Percentiles rank a stretch among this genome's conserved stretches.
phyloP scores from a whole-genome alignment of 257 asterid genomes.

The Echium plantagineum region DNA sequence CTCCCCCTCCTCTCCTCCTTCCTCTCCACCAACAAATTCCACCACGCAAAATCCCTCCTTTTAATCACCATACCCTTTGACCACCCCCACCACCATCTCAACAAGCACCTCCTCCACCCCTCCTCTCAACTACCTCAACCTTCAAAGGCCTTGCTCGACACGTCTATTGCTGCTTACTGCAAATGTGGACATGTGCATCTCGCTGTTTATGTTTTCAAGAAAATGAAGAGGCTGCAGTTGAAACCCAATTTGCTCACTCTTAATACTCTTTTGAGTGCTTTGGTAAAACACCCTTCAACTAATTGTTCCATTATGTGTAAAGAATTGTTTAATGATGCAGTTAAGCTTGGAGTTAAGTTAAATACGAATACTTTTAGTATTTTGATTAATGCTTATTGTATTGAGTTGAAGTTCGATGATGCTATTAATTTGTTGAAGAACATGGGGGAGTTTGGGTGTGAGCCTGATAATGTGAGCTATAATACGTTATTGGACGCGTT shows the following conservation, averaged over 20 bases:
- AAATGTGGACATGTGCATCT: slow-evolving; percentile 47
- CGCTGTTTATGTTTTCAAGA: slow-evolving; percentile 57
- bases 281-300: slow-evolving; percentile 51
- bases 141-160: slow-evolving; percentile 37
- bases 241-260: slow-evolving; percentile 37
- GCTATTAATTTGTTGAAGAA: slow-evolving; percentile 40
- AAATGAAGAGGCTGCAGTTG: slow-evolving; percentile 53
- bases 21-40: slow-evolving; percentile 39
- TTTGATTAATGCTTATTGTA: slow-evolving; percentile 59
- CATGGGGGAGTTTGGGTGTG: slow-evolving; percentile 42
- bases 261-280: slow-evolving; percentile 42
- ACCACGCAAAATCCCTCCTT: slow-evolving; percentile 48
- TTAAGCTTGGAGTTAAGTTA: slow-evolving; percentile 46
- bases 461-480: slow-evolving; percentile 58
- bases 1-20: slow-evolving; percentile 44
- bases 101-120: slow-evolving; percentile 68
- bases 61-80: slow-evolving; percentile 44
- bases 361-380: slow-evolving; percentile 56
- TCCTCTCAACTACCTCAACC: slow-evolving; percentile 40
- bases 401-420: slow-evolving; percentile 42
- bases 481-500: slow-evolving; percentile 53
- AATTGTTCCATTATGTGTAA: slow-evolving; percentile 29
- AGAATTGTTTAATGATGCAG: slow-evolving; percentile 56
- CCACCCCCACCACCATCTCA: slow-evolving; percentile 62
- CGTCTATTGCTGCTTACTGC: slow-evolving; percentile 53